Evolutionary conservation across 108 stramenopile genomes (phyloP).

Genomic region (Parietichytrium sp.): DNA sequence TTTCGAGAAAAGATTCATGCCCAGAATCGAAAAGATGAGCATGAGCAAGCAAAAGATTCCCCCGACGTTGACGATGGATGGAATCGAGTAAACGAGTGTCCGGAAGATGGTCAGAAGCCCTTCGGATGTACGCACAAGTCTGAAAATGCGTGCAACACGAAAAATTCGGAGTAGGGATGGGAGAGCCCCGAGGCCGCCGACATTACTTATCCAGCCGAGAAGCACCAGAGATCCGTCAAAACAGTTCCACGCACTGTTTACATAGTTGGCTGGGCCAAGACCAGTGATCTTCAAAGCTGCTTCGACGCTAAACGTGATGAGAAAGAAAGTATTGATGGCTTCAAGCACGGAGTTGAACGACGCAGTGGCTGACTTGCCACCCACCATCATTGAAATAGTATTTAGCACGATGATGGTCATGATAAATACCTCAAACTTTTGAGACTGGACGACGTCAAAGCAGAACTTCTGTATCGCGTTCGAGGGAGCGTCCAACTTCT

Average conservation of each 20-base stretch:
- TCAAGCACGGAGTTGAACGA: slow-evolving; percentile 35
- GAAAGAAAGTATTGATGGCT: slow-evolving; percentile 48
- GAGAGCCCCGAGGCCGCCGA: neutral
- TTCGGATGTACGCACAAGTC: slow-evolving; percentile 31
- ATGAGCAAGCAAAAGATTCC: slow-evolving; percentile 44
- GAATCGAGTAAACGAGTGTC: slow-evolving; percentile 40
- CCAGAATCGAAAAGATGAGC: slow-evolving; percentile 50
- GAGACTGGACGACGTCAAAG: slow-evolving; percentile 38
- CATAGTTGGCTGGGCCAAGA: slow-evolving; percentile 48
- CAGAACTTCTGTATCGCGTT: slow-evolving; percentile 3
- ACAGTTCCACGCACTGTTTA: slow-evolving; percentile 55
- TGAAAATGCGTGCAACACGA: slow-evolving; percentile 42
- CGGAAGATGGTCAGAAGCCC: slow-evolving; percentile 25
- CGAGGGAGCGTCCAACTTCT: slow-evolving; percentile 38
- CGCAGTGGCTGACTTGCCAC: slow-evolving; percentile 37
- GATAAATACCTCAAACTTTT: slow-evolving; percentile 49
- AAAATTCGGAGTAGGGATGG: slow-evolving; percentile 40
- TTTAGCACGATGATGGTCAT: slow-evolving; percentile 56
- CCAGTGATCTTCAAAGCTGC: slow-evolving; percentile 52
- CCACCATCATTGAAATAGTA: slow-evolving; percentile 54
- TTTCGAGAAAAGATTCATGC: slow-evolving; percentile 47
- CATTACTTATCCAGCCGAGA: slow-evolving; percentile 45
- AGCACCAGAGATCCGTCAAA: slow-evolving; percentile 61
- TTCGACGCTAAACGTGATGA: slow-evolving; percentile 54
- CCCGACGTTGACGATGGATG: slow-evolving; percentile 47